Percentiles rank a stretch among this genome's conserved stretches.
These are phyloP conservation scores for Pythium periplocum DNA, from an alignment of 352 stramenopile species.

Conservation along the genomic window DNA sequence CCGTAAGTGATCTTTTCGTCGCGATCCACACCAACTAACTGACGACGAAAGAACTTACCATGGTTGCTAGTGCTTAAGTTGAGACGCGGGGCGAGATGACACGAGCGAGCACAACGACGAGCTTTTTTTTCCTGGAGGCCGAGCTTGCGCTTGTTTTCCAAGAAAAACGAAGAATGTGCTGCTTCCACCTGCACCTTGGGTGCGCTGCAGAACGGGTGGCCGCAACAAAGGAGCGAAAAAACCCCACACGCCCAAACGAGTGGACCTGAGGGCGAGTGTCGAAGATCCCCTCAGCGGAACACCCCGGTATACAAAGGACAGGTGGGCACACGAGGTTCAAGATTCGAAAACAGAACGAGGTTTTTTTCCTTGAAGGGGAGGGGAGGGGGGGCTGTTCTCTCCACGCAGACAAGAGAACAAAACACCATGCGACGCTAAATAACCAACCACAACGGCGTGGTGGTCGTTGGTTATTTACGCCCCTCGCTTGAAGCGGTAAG, in stretches of 20 bases:
- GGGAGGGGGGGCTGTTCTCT: background rate
- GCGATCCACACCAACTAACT: background rate
- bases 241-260: conserved; percentile 22
- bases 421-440: conserved; percentile 5
- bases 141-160: conserved; percentile 19
- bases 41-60: conserved; percentile 10
- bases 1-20: background rate
- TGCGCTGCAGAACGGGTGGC: too few relatives aligned
- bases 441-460: background rate
- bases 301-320: conserved; percentile 12
- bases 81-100: conserved; percentile 5
- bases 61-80: conserved; percentile 21
- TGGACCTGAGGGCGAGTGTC: conserved; percentile 14
- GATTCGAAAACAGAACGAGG: conserved; percentile 7
- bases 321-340: conserved; percentile 17
- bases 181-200: background rate
- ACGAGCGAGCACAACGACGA: conserved; percentile 1
- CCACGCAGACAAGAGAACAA: conserved; percentile 12
- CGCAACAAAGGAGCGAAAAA: conserved; percentile 9
- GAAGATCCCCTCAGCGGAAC: conserved; percentile 2
- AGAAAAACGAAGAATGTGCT: conserved; percentile 28
- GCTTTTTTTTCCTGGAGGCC: conserved; percentile 9
- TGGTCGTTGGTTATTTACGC: too few relatives aligned
- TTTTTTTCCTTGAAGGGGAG: conserved; percentile 12
- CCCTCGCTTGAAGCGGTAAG: too few relatives aligned